These are phyloP conservation scores for Elsinoe arachidis DNA, from an alignment of 2,329 filamentous ascomycete species.

Conservation along the genomic window DNA sequence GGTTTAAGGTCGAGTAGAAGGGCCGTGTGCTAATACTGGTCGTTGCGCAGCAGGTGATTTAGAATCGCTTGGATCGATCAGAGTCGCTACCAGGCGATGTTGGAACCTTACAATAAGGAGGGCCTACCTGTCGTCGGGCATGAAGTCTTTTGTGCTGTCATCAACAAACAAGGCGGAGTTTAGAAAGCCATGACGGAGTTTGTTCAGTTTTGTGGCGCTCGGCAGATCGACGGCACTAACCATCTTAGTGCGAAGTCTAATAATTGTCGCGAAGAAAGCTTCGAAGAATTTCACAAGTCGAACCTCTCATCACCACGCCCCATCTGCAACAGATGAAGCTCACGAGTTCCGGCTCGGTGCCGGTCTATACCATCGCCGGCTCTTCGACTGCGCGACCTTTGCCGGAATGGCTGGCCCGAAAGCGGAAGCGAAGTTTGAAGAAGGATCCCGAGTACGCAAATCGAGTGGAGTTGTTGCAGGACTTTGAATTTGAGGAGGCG, in stretches of 20 bases:
- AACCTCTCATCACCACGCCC: not conserved
- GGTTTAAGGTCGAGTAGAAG: no score
- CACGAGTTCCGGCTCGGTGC: constrained; percentile 70
- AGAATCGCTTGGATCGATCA: no score
- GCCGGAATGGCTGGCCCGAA: constrained; percentile 88
- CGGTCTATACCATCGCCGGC: constrained; percentile 91
- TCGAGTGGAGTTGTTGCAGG: constrained; percentile 87
- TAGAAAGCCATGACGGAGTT: not conserved
- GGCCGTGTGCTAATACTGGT: no score
- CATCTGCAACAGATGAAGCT: constrained; percentile 56
- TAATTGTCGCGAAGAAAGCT: not conserved
- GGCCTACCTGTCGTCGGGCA: not conserved
- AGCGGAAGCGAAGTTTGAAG: constrained; percentile 84
- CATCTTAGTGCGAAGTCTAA: not conserved
- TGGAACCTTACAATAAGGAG: not conserved
- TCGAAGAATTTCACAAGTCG: not conserved
- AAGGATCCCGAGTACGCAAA: constrained; percentile 88
- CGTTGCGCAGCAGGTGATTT: no score
- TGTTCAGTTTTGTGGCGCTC: not conserved
- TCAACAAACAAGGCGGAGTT: not conserved
- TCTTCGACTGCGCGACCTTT: constrained; percentile 78
- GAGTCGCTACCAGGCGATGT: no score
- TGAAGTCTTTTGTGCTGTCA: not conserved
- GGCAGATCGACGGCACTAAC: constrained; percentile 6
- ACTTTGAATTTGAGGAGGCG: constrained; percentile 96